Evolutionary conservation across 371 early-diverging fungal species (phyloP), one percentile per base, ranked within the genome.

Genomic region (Mortierella polycephala): DNA sequence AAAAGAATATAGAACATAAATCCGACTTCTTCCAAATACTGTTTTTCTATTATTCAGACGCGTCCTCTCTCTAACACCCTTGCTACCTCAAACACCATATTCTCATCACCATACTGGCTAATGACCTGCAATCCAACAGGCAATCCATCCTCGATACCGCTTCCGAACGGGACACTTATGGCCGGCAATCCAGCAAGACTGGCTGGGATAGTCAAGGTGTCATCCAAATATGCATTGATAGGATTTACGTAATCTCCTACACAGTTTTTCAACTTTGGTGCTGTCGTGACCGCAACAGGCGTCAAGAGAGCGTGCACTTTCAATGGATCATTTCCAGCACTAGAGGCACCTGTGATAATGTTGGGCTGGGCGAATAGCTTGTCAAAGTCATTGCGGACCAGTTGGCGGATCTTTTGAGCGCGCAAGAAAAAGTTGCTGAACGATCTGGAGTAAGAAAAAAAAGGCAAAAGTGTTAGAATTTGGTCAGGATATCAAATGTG

Each of bases 181-280:
- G 94, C 91, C 9, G 95, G 94, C 44, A 94, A 70, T 47, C 94
- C 97, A 0, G 95, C 96, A 56, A 97, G 83, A 70, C 91, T 94
- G 8, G 94, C 93, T 7, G 97, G 95, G 8, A 96, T 89, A 1
- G 96, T 96, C 88, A 96, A 88, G 44, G 95, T 92, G 82, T 97
- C 97, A 70, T 95, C 92, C 47, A 93, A 84, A 69, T 93, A 96
- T 11, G 88, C 90, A 50, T 85, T 74, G 18, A 85, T 74, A 0
- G 82, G 71, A 6, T 75, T 67, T 39, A 76, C 74, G 21, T 73
- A 71, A 7, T 64, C 74, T 3, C 77, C 80, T 9, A 76, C 39
- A 14, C 71, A 71, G 49, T 73, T 76, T 10, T 62, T 68, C 9
- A 85, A 60, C 9, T 60, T 74, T 2, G 93, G 96, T 37, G 96